phyloP scores from a whole-genome alignment of 2,329 filamentous ascomycete species.

The Diaporthe citriasiana region DNA sequence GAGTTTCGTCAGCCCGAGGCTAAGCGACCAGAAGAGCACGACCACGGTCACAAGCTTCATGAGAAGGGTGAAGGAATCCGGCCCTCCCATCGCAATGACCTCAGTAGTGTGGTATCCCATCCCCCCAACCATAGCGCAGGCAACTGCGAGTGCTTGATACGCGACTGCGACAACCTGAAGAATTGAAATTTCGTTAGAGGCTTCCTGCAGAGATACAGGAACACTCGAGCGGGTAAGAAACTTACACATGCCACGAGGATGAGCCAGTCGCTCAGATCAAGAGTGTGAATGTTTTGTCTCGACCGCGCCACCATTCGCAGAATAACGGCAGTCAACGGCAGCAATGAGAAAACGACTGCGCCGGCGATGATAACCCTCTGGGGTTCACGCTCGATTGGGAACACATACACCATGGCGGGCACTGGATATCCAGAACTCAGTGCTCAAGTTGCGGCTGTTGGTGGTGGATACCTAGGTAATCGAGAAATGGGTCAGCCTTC shows the following conservation, averaged over 20 bases:
- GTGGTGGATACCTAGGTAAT: too few relatives aligned
- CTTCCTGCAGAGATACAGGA: background rate
- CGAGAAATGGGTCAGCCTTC: background rate
- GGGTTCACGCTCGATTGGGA: constrained; percentile 2
- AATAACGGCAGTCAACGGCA: background rate
- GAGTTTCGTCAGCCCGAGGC: constrained; percentile 24
- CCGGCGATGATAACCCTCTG: constrained; percentile 26
- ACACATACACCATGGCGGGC: constrained; percentile 16
- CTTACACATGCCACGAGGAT: constrained; percentile 21
- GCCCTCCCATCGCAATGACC: constrained; percentile 23
- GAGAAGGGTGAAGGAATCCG: constrained; percentile 15
- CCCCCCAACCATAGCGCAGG: constrained; percentile 21
- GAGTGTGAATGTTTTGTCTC: background rate
- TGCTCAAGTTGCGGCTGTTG: background rate
- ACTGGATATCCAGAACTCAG: constrained; percentile 1
- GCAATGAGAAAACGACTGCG: constrained; percentile 20
- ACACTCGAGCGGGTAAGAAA: background rate
- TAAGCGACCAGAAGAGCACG: constrained; percentile 21
- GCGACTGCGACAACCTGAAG: constrained; percentile 14
- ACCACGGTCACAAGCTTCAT: constrained; percentile 25
- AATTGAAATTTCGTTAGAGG: background rate
- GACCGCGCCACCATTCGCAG: constrained; percentile 19
- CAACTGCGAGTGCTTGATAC: constrained; percentile 16
- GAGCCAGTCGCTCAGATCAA: constrained; percentile 24
- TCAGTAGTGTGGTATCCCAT: constrained; percentile 23